phyloP scores from a whole-genome alignment of 257 asterid species.

The Solanum sejunctum region DNA sequence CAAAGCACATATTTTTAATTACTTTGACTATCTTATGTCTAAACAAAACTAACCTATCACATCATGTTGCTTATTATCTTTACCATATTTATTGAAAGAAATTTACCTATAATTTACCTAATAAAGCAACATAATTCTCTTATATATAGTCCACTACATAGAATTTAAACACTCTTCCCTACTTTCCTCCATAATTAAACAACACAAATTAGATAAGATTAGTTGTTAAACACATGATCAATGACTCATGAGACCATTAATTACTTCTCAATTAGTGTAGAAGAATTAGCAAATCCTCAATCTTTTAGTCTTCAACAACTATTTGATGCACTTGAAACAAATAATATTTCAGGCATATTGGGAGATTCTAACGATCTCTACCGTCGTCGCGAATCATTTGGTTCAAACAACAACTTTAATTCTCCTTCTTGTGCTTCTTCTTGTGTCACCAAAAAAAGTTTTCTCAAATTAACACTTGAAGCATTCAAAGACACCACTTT shows the following conservation, averaged over 20 bases:
- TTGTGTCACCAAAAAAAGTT: background rate
- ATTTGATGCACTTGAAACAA: conserved; percentile 8
- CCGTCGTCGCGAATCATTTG: conserved; percentile 13
- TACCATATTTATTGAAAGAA: background rate
- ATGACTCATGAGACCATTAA: background rate
- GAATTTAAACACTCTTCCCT: background rate
- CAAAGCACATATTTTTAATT: background rate
- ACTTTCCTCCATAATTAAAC: background rate
- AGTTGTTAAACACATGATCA: background rate
- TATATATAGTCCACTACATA: background rate
- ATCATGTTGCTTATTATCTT: background rate
- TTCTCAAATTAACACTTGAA: background rate
- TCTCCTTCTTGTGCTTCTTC: background rate
- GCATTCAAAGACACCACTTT: conserved; percentile 18
- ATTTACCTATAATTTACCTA: background rate
- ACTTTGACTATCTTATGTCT: background rate
- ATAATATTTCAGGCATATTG: conserved; percentile 8
- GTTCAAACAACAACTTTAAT: background rate
- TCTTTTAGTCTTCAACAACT: background rate
- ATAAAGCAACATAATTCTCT: background rate
- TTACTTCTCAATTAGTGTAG: conserved; percentile 7
- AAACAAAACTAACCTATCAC: background rate
- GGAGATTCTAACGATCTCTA: conserved; percentile 14
- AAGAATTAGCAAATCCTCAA: conserved; percentile 6
- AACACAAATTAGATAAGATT: background rate